These are phyloP conservation scores for Deuterostichococcus epilithicus DNA, from an alignment of 139 green algal genomes.

Conservation along the genomic window DNA sequence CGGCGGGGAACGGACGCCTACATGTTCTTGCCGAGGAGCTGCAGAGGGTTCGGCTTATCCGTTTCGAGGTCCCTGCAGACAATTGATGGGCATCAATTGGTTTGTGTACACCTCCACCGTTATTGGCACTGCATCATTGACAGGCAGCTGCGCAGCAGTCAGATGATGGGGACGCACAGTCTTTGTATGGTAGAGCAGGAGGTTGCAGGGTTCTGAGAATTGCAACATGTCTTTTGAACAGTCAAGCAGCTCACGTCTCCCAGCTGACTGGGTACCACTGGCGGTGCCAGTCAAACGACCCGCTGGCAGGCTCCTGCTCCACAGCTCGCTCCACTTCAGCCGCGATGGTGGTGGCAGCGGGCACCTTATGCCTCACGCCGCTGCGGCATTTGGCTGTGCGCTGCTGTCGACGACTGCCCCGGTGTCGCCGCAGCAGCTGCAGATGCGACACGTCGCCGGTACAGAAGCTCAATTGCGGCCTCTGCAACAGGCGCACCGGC, in stretches of 20 bases:
- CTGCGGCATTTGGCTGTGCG: no score
- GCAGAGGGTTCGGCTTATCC: constrained; percentile 12
- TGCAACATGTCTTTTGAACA: not conserved
- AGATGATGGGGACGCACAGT: not conserved
- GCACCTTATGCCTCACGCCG: no score
- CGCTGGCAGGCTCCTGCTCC: not conserved
- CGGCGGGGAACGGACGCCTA: not conserved
- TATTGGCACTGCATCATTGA: no score
- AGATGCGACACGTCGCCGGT: no score
- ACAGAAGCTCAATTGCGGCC: no score
- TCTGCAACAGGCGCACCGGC: no score
- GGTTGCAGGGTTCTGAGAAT: not conserved
- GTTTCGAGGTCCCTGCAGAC: constrained; percentile 8
- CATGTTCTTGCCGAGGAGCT: constrained; percentile 17
- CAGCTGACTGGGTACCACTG: constrained; percentile 26
- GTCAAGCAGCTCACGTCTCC: not conserved
- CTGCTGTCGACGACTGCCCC: no score
- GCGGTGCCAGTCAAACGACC: constrained; percentile 15
- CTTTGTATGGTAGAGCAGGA: not conserved
- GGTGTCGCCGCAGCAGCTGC: no score
- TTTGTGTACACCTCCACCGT: no score
- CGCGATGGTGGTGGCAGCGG: not conserved
- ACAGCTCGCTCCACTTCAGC: not conserved
- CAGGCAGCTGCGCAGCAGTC: not conserved
- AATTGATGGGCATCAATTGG: no score